Evolutionary conservation across 495 filamentous ascomycete species (phyloP).

Genomic region (Talaromyces adpressus): DNA sequence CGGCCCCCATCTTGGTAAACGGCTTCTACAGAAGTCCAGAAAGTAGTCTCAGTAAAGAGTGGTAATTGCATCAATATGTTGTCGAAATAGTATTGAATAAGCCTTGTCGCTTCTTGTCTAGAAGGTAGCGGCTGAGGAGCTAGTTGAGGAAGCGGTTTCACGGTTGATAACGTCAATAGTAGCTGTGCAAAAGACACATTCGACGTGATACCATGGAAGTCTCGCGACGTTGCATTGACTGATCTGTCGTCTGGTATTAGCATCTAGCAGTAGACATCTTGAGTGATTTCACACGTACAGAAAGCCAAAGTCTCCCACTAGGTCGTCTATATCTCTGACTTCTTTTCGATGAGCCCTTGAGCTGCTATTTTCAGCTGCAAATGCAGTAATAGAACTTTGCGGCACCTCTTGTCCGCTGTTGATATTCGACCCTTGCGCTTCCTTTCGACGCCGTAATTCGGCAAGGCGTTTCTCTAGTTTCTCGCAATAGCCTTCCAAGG

Average conservation of each 20-base stretch:
- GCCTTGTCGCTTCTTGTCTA: conserved; percentile 51
- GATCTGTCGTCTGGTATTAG: conserved; percentile 42
- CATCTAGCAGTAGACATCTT: too few relatives aligned
- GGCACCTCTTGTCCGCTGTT: conserved; percentile 44
- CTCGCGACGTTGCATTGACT: conserved; percentile 84
- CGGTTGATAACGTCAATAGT: conserved; percentile 64
- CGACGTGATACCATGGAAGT: conserved; percentile 79
- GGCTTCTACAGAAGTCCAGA: conserved; percentile 70
- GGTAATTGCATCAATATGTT: conserved; percentile 75
- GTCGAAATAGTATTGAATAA: conserved; percentile 76
- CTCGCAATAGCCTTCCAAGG: conserved; percentile 80
- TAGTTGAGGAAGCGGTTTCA: conserved; percentile 52
- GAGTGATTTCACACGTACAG: conserved; percentile 41
- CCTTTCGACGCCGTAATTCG: conserved; percentile 49
- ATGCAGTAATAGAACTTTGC: conserved; percentile 43
- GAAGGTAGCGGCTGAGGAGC: conserved; percentile 55
- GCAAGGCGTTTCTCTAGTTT: conserved; percentile 67
- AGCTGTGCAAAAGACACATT: conserved; percentile 83
- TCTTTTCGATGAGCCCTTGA: conserved; percentile 42
- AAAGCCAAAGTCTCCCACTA: conserved; percentile 77
- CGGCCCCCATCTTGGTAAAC: conserved; percentile 61
- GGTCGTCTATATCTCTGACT: conserved; percentile 68
- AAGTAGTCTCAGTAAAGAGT: conserved; percentile 64
- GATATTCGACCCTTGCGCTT: conserved; percentile 50
- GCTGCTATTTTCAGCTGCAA: conserved; percentile 31